A percentile compares a stretch with the other conserved stretches of the same genome.
phyloP scores from a whole-genome alignment of 768 basidiomycete genomes.

The Termitomyces sp. region DNA sequence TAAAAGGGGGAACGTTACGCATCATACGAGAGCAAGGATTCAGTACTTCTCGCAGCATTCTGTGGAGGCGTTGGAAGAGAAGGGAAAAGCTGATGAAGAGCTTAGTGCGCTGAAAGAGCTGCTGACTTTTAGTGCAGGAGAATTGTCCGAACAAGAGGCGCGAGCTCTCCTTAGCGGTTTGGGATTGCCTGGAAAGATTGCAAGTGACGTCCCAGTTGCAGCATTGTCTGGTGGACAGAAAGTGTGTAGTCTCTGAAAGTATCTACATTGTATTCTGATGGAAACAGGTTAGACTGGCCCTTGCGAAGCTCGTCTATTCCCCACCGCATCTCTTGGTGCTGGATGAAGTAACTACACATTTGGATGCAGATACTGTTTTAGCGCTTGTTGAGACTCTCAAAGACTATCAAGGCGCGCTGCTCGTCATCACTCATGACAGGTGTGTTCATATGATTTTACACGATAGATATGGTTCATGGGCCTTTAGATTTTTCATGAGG shows the following conservation, averaged over 20 bases:
- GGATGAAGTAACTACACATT: slow-evolving; percentile 66
- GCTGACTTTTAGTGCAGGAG: slow-evolving; percentile 12
- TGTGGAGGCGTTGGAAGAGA: slow-evolving; percentile 40
- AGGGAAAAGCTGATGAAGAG: slow-evolving; percentile 20
- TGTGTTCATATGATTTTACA: not conserved
- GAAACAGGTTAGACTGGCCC: slow-evolving; percentile 48
- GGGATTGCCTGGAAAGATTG: slow-evolving; percentile 37
- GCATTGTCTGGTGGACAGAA: slow-evolving; percentile 54
- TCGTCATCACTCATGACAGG: slow-evolving; percentile 62
- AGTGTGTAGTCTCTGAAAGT: slow-evolving; percentile 16
- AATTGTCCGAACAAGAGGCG: slow-evolving; percentile 30
- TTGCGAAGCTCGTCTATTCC: slow-evolving; percentile 48
- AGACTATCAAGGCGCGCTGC: slow-evolving; percentile 46
- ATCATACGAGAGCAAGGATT: slow-evolving; percentile 48
- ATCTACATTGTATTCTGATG: not conserved
- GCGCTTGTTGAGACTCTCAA: slow-evolving; percentile 48
- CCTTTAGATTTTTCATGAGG: slow-evolving; percentile 20
- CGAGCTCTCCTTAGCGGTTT: slow-evolving; percentile 35
- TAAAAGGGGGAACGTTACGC: slow-evolving; percentile 38
- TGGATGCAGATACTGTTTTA: slow-evolving; percentile 56
- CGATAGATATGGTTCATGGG: not conserved
- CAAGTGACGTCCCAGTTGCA: slow-evolving; percentile 33
- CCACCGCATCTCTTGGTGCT: slow-evolving; percentile 49
- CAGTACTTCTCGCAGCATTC: slow-evolving; percentile 61
- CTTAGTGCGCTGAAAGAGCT: slow-evolving; percentile 17